phyloP scores from a whole-genome alignment of 139 green algal genomes.

The Zygnema circumcarinatum region DNA sequence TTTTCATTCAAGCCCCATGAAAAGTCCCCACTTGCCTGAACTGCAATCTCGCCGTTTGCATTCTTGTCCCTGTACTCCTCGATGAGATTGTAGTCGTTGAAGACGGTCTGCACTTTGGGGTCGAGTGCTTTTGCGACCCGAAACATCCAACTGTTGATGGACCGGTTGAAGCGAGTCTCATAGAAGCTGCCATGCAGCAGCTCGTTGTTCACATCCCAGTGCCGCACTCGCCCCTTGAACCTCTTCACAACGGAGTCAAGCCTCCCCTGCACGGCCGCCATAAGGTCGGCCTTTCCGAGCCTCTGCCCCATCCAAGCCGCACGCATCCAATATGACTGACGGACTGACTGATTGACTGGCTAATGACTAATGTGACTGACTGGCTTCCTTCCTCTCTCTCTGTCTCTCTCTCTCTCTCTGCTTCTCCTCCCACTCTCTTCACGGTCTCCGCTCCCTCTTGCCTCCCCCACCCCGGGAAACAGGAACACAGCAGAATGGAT shows the following conservation, averaged over 20 bases:
- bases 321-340: no score
- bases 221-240: constrained; percentile 42
- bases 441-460: no score
- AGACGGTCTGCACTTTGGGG: constrained; percentile 28
- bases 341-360: no score
- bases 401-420: no score
- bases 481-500: no score
- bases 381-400: no score
- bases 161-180: not conserved
- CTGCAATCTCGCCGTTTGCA: constrained; percentile 7
- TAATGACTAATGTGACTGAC: no score
- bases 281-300: constrained; percentile 17
- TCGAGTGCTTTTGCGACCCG: constrained; percentile 7
- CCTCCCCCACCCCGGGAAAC: no score
- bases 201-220: constrained; percentile 64
- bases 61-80: constrained; percentile 34
- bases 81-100: constrained; percentile 60
- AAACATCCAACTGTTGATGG: constrained; percentile 29
- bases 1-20: no score
- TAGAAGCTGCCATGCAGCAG: constrained; percentile 59
- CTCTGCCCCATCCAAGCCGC: constrained; percentile 14
- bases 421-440: no score
- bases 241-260: constrained; percentile 29
- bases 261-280: constrained; percentile 36
- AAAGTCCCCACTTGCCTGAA: not conserved